Evolutionary conservation across 1,284 basidiomycete species (phyloP).

Genomic region (Leccinum subspadiceum): DNA sequence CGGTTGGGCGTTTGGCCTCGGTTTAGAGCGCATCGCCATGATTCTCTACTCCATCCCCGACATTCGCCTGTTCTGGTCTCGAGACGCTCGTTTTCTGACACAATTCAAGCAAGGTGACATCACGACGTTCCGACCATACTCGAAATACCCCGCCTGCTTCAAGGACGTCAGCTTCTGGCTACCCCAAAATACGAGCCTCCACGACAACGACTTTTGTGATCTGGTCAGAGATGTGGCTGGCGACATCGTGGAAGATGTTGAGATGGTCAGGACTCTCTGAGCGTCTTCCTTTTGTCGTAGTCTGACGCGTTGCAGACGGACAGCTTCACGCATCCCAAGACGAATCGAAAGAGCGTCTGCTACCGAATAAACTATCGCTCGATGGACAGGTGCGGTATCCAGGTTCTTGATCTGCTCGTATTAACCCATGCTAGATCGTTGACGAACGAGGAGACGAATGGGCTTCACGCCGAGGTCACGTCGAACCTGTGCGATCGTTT

Average conservation of each 20-base stretch:
- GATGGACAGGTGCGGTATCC: conserved; percentile 77
- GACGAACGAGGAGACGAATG: conserved; percentile 88
- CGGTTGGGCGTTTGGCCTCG: conserved; percentile 98
- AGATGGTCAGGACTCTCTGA: conserved; percentile 54
- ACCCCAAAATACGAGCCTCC: conserved; percentile 53
- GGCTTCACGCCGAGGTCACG: conserved; percentile 62
- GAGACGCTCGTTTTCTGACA: conserved; percentile 81
- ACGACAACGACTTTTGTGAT: conserved; percentile 98
- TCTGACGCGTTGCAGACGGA: conserved; percentile 67
- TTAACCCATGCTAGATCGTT: conserved; percentile 58
- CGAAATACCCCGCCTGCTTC: conserved; percentile 85
- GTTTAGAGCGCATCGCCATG: conserved; percentile 98
- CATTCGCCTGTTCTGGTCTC: conserved; percentile 98
- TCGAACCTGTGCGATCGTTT: conserved; percentile 55
- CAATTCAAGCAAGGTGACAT: conserved; percentile 85
- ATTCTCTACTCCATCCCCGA: conserved; percentile 96
- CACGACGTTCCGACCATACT: conserved; percentile 82
- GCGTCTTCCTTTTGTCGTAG: neutral
- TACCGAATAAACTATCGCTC: conserved; percentile 95
- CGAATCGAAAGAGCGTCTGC: conserved; percentile 76
- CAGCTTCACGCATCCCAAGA: conserved; percentile 90
- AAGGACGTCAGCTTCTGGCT: conserved; percentile 95
- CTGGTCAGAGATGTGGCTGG: conserved; percentile 90
- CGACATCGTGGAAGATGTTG: conserved; percentile 90
- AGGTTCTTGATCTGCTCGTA: neutral